phyloP scores from a whole-genome alignment of 345 rosid genomes.

The Camelina neglecta region DNA sequence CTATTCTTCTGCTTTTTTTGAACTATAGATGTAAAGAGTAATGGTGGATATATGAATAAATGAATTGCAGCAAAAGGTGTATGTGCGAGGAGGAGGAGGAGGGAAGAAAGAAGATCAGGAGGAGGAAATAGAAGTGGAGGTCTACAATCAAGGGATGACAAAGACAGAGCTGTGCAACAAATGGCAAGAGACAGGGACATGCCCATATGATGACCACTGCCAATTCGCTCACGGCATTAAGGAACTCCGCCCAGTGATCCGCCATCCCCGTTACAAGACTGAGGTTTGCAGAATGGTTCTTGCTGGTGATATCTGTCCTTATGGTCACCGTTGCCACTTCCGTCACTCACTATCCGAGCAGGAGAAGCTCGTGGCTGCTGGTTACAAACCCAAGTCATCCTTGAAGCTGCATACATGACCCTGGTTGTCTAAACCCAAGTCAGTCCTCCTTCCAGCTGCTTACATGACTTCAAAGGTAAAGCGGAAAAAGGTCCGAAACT shows the following conservation, averaged over 20 bases:
- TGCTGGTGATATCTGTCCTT: constrained; percentile 77
- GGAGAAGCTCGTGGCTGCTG: constrained; percentile 52
- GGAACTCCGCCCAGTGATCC: constrained; percentile 87
- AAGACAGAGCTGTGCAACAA: constrained; percentile 98
- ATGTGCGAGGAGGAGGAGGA: constrained; percentile 38
- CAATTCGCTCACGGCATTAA: constrained; percentile 90
- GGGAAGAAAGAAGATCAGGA: constrained; percentile 50
- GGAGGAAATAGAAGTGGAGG: constrained; percentile 68
- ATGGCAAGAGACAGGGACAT: constrained; percentile 91
- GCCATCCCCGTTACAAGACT: constrained; percentile 95
- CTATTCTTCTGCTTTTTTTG: not conserved
- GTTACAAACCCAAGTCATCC: constrained; percentile 34
- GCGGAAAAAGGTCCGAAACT: not conserved
- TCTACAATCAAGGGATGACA: constrained; percentile 81
- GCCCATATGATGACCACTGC: constrained; percentile 79
- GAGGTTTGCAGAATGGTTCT: constrained; percentile 90
- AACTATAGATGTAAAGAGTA: not conserved
- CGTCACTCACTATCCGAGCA: constrained; percentile 84
- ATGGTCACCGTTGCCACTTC: constrained; percentile 97
- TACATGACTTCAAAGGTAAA: constrained; percentile 27
- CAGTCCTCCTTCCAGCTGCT: constrained; percentile 27
- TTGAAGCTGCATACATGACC: constrained; percentile 35
- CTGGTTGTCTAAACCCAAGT: not conserved
- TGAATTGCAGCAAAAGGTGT: constrained; percentile 49
- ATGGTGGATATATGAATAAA: constrained; percentile 26